Evolutionary conservation across 1,284 basidiomycete species (phyloP).

Genomic region (Vanrija humicola): DNA sequence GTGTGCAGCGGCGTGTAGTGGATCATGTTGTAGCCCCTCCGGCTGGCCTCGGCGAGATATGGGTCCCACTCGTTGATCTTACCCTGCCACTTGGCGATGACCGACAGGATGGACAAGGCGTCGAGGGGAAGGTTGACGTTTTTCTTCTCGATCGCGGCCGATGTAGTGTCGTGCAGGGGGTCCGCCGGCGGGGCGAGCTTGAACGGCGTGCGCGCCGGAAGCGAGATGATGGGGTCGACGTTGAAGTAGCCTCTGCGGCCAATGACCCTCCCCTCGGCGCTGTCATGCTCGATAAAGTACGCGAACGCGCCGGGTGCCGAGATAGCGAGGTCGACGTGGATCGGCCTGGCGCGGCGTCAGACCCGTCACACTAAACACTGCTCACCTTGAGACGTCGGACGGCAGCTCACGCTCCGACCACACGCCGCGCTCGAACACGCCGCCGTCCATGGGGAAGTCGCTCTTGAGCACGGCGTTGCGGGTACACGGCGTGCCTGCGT

Average conservation of each 20-base stretch:
- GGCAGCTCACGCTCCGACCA: constrained; percentile 64
- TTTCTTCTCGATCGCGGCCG: constrained; percentile 51
- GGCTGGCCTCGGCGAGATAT: constrained; percentile 73
- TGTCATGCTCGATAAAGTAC: constrained; percentile 87
- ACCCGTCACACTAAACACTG: constrained; percentile 4
- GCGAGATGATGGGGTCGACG: constrained; percentile 79
- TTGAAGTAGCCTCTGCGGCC: constrained; percentile 91
- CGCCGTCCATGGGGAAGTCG: constrained; percentile 90
- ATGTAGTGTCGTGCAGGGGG: constrained; percentile 53
- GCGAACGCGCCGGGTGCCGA: constrained; percentile 91
- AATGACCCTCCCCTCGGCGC: constrained; percentile 57
- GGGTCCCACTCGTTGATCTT: constrained; percentile 67
- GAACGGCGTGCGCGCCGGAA: constrained; percentile 67
- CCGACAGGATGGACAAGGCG: constrained; percentile 76
- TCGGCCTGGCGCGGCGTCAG: constrained; percentile 59
- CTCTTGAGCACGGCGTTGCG: constrained; percentile 86
- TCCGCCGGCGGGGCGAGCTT: constrained; percentile 10
- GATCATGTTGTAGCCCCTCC: constrained; percentile 91
- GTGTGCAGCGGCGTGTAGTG: constrained; percentile 92
- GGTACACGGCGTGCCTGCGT: constrained; percentile 80
- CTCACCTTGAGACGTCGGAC: constrained; percentile 56
- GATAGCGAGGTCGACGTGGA: constrained; percentile 87
- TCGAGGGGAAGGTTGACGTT: constrained; percentile 62
- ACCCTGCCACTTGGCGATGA: constrained; percentile 97
- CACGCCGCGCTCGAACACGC: constrained; percentile 69